Percentiles rank a stretch among this genome's conserved stretches.
Conservation (phyloP, 1,139 yeast genomes). For the Hyphopichia pseudoburtonii region DNA sequence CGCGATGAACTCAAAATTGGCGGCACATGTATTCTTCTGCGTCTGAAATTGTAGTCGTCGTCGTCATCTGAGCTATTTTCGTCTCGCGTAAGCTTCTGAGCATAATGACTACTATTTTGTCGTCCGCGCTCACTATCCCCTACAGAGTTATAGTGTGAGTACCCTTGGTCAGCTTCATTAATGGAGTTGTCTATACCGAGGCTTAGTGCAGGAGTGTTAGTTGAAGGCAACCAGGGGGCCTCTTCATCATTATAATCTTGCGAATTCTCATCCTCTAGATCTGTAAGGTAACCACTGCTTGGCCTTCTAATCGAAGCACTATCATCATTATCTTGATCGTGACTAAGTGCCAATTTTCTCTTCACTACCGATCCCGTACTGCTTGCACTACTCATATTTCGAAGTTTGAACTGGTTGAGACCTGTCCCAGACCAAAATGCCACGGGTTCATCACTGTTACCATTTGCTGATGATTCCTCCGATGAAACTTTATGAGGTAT, state of each 20-base stretch:
- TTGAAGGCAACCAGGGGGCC: too few species aligned
- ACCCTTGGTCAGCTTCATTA: too few species aligned
- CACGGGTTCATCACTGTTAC: not conserved
- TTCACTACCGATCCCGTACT: conserved; percentile 8
- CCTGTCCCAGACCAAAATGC: not conserved
- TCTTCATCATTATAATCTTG: not conserved
- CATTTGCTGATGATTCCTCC: not conserved
- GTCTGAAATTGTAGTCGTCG: not conserved
- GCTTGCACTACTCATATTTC: not conserved
- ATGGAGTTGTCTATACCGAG: too few species aligned
- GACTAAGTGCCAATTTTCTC: conserved; percentile 4
- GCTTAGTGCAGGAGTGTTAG: too few species aligned
- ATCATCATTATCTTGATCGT: not conserved
- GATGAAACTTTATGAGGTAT: not conserved
- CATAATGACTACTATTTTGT: too few species aligned
- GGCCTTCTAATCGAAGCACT: conserved; percentile 8
- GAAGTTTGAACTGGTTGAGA: not conserved
- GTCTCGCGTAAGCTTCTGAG: too few species aligned
- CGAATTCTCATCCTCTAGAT: conserved; percentile 15
- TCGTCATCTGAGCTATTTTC: not conserved
- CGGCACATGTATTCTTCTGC: not conserved
- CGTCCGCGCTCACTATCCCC: too few species aligned
- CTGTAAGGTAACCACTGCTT: conserved; percentile 18
- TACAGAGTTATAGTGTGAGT: too few species aligned
- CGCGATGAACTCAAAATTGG: not conserved